Base-by-base conservation (phyloP, 148 eudicot species). In the Fagopyrum homotropicum region DNA sequence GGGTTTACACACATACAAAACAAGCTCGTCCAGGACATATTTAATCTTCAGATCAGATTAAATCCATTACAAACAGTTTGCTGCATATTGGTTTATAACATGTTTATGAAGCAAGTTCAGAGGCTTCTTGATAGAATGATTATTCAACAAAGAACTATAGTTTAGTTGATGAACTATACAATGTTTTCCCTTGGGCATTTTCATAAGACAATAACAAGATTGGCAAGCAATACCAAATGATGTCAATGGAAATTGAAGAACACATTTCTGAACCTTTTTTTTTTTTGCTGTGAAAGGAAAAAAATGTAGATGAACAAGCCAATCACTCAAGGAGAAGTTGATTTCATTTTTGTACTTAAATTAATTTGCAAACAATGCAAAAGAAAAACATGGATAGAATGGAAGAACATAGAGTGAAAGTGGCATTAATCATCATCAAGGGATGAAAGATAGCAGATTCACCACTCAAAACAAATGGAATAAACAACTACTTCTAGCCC, bases 391-490 rank as follows among this genome's bases (percentile, higher is more conserved):
- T 29, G 11, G 69, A 63, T 63, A 63, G 30, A 57, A 19, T 57
- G 63, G 17, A 7, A 17, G 10, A 57, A 19, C 63, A n/a, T 19
- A 57, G 69, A 63, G 69, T 30, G 69, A 60, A 60, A 60, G 66
- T 60, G 66, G 19, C 66, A 60, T 60, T 60, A 60, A 22, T 3
- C 40, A 60, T 22, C 66, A 60, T 26, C 66, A 22, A 22, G 30
- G 9, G 14, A 30, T 60, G 16, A 35, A 29, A 35, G 45, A 63
- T 29, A 14, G n/a, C 15, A 63, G 45, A 66, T 43, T 66, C 46
- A 66, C 71, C 71, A 66, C 47, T 43, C 46, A 35, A 12, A 66
- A 66, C 71, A 66, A 35, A 66, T 15, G 71, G 71, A 66, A 64
- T 64, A 45, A 35, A 35, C 70, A 40, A 30, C 40, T 35, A 63